Conservation (phyloP, 31 red algal species). For the Porphyra umbilicalis region DNA sequence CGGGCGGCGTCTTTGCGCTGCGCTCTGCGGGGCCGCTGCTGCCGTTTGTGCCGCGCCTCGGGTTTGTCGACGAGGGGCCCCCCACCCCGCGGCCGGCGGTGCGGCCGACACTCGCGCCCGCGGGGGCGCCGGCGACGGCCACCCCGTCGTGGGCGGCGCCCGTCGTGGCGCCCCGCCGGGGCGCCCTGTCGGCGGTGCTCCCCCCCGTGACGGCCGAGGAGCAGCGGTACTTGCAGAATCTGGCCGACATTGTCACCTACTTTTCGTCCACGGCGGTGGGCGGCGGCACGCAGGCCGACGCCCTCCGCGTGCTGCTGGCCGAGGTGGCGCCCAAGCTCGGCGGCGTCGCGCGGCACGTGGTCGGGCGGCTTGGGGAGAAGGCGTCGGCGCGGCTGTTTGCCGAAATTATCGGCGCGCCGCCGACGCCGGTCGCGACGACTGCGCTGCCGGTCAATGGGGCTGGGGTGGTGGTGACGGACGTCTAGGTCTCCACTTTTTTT, state of each 20-base stretch:
- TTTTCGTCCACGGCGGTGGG: neutral
- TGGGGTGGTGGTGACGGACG: neutral
- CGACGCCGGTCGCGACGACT: neutral
- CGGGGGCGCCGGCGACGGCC: neutral
- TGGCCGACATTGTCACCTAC: conserved; percentile 39
- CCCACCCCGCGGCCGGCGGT: neutral
- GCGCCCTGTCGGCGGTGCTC: conserved; percentile 10
- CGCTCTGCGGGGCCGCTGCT: neutral
- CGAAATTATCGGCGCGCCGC: neutral
- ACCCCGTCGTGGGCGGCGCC: conserved; percentile 7
- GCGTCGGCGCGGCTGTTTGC: neutral
- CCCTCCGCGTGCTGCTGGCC: neutral
- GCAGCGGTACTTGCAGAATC: conserved; percentile 34
- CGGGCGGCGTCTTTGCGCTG: neutral
- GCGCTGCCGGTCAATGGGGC: neutral
- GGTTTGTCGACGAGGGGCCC: neutral
- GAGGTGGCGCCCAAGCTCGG: neutral
- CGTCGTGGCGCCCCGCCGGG: neutral
- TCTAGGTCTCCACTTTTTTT: neutral
- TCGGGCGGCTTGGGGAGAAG: neutral
- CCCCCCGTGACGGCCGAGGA: conserved; percentile 51
- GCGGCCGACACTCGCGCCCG: neutral
- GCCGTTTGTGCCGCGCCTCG: neutral
- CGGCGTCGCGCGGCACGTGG: neutral
- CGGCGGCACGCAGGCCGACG: neutral